Percentiles rank a stretch among this genome's conserved stretches.
phyloP scores from a whole-genome alignment of 2,329 filamentous ascomycete species.

The Paracoccidioides brasiliensis region DNA sequence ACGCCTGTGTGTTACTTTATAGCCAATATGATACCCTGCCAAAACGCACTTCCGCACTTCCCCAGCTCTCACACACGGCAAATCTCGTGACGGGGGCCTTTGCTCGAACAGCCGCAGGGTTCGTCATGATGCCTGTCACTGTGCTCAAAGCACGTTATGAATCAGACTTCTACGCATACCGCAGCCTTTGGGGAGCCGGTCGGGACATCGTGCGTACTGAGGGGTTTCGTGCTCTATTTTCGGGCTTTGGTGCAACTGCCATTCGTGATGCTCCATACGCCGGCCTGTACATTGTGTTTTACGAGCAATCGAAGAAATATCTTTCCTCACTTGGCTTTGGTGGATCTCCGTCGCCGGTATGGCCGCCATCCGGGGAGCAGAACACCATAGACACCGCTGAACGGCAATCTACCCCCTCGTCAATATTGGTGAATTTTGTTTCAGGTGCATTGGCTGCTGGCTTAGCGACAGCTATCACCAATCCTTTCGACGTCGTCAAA shows the following conservation, averaged over 20 bases:
- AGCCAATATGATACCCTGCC: conserved; percentile 15
- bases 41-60: conserved; percentile 54
- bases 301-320: conserved; percentile 47
- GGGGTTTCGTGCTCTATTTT: conserved; percentile 75
- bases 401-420: conserved; percentile 2
- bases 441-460: conserved; percentile 72
- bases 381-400: not conserved
- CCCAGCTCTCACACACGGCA: conserved; percentile 67
- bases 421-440: conserved; percentile 66
- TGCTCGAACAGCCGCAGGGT: conserved; percentile 74
- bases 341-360: conserved; percentile 13
- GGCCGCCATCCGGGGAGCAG: not conserved
- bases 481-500: conserved; percentile 94
- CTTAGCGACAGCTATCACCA: conserved; percentile 75
- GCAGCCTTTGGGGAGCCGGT: conserved; percentile 58
- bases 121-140: conserved; percentile 89
- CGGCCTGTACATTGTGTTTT: conserved; percentile 85
- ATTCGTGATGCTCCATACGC: conserved; percentile 93
- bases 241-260: conserved; percentile 86
- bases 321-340: conserved; percentile 17
- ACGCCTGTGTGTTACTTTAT: conserved; percentile 28
- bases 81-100: conserved; percentile 77
- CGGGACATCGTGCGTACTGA: conserved; percentile 60
- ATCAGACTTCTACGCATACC: conserved; percentile 72
- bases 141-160: conserved; percentile 96